These are phyloP conservation scores for Phytophthora citricola DNA, from an alignment of 352 stramenopile species.

Conservation along the genomic window DNA sequence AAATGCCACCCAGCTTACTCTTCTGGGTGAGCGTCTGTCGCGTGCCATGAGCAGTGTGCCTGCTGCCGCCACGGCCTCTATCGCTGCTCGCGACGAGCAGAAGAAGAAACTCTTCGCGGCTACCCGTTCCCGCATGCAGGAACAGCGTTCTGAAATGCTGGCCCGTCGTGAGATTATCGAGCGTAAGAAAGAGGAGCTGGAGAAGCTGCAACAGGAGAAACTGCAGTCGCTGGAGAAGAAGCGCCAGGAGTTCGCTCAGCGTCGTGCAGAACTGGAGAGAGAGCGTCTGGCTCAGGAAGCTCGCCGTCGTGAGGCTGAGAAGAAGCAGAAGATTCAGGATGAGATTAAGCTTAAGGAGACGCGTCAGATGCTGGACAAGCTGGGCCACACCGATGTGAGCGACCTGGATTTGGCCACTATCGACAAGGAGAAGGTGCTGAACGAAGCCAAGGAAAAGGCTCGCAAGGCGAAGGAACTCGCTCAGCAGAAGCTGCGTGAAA, in stretches of 20 bases:
- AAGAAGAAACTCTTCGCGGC: slow-evolving; percentile 75
- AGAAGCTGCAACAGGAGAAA: slow-evolving; percentile 94
- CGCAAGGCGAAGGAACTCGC: slow-evolving; percentile 96
- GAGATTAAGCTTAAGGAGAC: slow-evolving; percentile 95
- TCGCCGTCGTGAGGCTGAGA: slow-evolving; percentile 91
- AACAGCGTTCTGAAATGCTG: slow-evolving; percentile 89
- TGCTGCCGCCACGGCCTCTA: slow-evolving; percentile 27
- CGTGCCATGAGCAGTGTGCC: slow-evolving; percentile 67
- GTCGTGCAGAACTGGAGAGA: slow-evolving; percentile 76
- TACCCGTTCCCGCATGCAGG: slow-evolving; percentile 67
- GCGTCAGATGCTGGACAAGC: slow-evolving; percentile 79
- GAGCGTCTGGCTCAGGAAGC: slow-evolving; percentile 83
- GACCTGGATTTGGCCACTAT: slow-evolving; percentile 78
- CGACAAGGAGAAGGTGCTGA: slow-evolving; percentile 85
- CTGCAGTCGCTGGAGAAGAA: slow-evolving; percentile 87
- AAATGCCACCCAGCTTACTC: slow-evolving; percentile 77
- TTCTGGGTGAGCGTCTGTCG: slow-evolving; percentile 70
- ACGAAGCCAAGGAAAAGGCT: slow-evolving; percentile 95
- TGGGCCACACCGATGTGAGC: slow-evolving; percentile 75
- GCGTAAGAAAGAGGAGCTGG: slow-evolving; percentile 96
- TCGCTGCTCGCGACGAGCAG: slow-evolving; percentile 25
- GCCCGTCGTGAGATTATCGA: slow-evolving; percentile 95
- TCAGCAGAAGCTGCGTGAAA: slow-evolving; percentile 93
- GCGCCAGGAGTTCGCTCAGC: slow-evolving; percentile 74
- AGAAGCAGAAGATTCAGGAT: slow-evolving; percentile 96